phyloP scores from a whole-genome alignment of 306 rosid species.

The Senna siamea region DNA sequence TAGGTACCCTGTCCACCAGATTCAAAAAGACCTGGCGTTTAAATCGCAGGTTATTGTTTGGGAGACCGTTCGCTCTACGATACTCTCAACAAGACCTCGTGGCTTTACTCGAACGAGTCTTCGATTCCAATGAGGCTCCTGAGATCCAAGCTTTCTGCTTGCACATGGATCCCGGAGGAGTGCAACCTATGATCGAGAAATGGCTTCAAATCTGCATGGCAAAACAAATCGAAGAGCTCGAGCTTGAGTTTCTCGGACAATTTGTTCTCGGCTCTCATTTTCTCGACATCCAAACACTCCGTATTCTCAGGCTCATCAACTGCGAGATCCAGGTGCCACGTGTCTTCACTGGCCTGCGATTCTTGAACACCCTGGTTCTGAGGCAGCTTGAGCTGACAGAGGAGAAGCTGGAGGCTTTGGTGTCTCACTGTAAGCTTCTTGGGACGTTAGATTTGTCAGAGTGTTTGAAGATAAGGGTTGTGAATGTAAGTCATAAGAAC shows the following conservation, averaged over 20 bases:
- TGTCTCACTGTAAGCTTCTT: slow-evolving; percentile 23
- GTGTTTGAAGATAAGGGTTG: background rate
- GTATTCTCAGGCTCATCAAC: slow-evolving; percentile 8
- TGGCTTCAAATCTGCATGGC: slow-evolving; percentile 36
- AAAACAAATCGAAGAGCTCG: slow-evolving; percentile 36
- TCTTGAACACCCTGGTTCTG: slow-evolving; percentile 11
- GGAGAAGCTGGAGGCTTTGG: background rate
- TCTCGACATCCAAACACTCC: background rate
- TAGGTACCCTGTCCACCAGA: background rate
- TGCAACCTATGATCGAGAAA: background rate
- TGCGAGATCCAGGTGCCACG: slow-evolving; percentile 8
- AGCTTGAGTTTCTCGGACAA: background rate
- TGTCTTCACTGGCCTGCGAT: background rate
- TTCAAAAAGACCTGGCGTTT: slow-evolving; percentile 21
- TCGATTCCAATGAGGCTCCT: slow-evolving; percentile 15
- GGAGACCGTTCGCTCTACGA: background rate
- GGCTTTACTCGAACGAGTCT: slow-evolving; percentile 1
- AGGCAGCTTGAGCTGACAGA: background rate
- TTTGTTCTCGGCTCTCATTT: background rate
- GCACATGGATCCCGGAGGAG: slow-evolving; percentile 6
- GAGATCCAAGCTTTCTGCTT: slow-evolving; percentile 29
- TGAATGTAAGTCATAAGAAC: background rate
- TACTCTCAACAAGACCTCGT: background rate
- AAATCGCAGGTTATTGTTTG: slow-evolving; percentile 35
- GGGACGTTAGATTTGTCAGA: slow-evolving; percentile 18